Conservation (phyloP, 2,329 filamentous ascomycete genomes). For the Claviceps capensis region DNA sequence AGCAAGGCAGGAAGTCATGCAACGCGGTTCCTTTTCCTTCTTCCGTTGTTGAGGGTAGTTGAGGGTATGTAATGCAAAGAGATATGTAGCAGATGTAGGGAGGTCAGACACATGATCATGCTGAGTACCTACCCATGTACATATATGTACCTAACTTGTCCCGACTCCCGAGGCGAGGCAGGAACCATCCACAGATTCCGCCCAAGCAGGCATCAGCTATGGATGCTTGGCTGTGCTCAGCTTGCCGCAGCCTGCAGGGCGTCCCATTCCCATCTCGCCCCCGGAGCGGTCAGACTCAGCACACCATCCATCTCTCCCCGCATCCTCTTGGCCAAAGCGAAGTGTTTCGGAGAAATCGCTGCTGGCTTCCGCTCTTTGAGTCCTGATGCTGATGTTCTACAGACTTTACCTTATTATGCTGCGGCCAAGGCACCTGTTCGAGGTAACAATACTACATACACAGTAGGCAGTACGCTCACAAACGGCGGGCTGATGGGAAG, state of each 20-base stretch:
- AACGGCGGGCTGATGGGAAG: no score
- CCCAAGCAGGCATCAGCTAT: not conserved
- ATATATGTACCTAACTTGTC: no score
- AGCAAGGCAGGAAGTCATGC: no score
- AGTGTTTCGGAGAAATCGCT: no score
- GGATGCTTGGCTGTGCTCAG: not conserved
- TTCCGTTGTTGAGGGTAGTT: not conserved
- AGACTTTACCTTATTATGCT: no score
- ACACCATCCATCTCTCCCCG: not conserved
- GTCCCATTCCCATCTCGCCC: not conserved
- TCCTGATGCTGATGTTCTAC: no score
- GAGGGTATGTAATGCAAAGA: no score
- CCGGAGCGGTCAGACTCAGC: not conserved
- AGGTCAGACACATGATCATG: not conserved
- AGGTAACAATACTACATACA: no score
- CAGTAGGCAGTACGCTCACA: no score
- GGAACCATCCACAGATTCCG: not conserved
- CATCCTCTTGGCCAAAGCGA: not conserved
- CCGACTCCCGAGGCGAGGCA: not conserved
- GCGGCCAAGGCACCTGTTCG: no score
- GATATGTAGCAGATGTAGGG: slow-evolving; percentile 1
- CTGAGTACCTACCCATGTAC: no score
- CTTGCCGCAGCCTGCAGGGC: not conserved
- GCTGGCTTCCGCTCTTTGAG: no score
- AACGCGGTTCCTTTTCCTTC: not conserved